Evolutionary conservation across 352 stramenopile genomes (phyloP).

Genomic region (Phytophthora hibernalis): DNA sequence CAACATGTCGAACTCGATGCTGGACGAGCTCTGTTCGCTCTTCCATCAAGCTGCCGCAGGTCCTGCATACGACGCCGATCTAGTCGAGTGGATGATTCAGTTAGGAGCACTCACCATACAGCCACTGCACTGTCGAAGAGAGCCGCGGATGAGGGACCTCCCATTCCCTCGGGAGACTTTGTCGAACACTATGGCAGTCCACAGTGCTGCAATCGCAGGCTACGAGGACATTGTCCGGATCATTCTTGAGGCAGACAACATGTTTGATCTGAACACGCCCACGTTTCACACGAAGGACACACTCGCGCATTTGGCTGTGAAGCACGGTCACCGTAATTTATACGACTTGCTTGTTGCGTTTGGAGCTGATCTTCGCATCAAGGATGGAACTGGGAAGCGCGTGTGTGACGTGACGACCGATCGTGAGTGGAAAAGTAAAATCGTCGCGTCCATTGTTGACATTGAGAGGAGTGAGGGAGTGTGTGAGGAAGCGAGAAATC

Average conservation of each 20-base stretch:
- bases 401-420: slow-evolving; percentile 27
- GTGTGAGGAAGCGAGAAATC: slow-evolving; percentile 10
- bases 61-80: slow-evolving; percentile 25
- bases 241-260: slow-evolving; percentile 36
- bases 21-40: slow-evolving; percentile 14
- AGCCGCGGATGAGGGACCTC: slow-evolving; percentile 2
- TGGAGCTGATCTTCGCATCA: slow-evolving; percentile 24
- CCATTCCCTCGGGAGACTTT: background rate
- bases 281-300: slow-evolving; percentile 35
- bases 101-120: slow-evolving; percentile 19
- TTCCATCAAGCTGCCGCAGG: slow-evolving; percentile 43
- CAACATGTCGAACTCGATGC: background rate
- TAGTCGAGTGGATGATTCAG: slow-evolving; percentile 52
- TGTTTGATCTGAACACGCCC: slow-evolving; percentile 28
- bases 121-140: slow-evolving; percentile 16
- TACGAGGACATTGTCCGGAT: slow-evolving; percentile 35
- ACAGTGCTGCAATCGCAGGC: slow-evolving; percentile 28
- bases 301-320: slow-evolving; percentile 32
- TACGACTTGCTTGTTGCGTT: slow-evolving; percentile 19
- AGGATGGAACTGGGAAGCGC: slow-evolving; percentile 5
- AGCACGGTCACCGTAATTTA: slow-evolving; percentile 20
- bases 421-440: slow-evolving; percentile 11
- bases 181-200: slow-evolving; percentile 25
- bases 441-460: slow-evolving; percentile 17
- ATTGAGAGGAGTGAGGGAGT: slow-evolving; percentile 13